Evolutionary conservation across 495 filamentous ascomycete genomes (phyloP).

Genomic region (Acidomyces sp.): DNA sequence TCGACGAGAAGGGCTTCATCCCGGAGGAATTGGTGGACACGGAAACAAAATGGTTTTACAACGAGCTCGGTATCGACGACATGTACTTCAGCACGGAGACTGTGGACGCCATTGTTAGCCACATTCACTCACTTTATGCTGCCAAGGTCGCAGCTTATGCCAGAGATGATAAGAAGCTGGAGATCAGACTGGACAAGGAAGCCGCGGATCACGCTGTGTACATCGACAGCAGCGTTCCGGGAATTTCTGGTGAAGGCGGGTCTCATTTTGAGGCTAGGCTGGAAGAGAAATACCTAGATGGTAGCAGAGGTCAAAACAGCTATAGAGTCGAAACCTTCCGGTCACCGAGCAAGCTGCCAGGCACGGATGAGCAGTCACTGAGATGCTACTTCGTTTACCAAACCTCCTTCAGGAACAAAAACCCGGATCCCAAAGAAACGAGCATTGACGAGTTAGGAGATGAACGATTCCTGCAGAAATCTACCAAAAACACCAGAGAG

Average conservation of each 20-base stretch:
- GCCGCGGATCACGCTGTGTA: constrained; percentile 91
- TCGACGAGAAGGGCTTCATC: constrained; percentile 74
- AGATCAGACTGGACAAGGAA: constrained; percentile 93
- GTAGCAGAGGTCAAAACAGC: constrained; percentile 46
- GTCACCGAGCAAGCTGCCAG: constrained; percentile 58
- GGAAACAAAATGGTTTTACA: constrained; percentile 93
- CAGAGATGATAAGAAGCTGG: constrained; percentile 81
- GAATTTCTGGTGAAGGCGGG: constrained; percentile 57
- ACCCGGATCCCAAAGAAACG: constrained; percentile 60
- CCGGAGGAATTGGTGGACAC: constrained; percentile 67
- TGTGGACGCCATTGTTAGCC: constrained; percentile 74
- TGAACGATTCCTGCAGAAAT: constrained; percentile 87
- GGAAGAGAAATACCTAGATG: constrained; percentile 85
- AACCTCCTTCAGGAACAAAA: constrained; percentile 73
- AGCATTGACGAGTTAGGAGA: constrained; percentile 85
- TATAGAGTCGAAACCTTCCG: constrained; percentile 97
- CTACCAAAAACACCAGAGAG: constrained; percentile 84
- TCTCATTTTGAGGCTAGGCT: constrained; percentile 87
- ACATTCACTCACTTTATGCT: constrained; percentile 91
- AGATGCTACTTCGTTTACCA: constrained; percentile 98
- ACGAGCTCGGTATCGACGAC: constrained; percentile 92
- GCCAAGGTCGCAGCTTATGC: constrained; percentile 93
- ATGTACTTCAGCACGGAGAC: constrained; percentile 95
- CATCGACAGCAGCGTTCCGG: constrained; percentile 91
- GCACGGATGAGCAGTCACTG: constrained; percentile 57